phyloP scores from a whole-genome alignment of 257 asterid genomes.

The Mentha longifolia region DNA sequence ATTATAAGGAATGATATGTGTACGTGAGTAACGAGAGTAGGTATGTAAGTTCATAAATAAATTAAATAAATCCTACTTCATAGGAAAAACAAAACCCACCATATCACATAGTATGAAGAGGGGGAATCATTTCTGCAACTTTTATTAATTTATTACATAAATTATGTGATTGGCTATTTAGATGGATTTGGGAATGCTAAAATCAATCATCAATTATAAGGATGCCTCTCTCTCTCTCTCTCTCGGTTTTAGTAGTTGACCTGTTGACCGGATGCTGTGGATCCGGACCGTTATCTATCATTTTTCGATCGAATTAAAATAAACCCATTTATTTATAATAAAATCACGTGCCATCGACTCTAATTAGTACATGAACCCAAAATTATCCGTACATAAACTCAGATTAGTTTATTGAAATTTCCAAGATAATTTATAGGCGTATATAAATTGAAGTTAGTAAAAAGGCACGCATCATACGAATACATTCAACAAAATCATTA shows the following conservation, averaged over 20 bases:
- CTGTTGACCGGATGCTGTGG: background rate
- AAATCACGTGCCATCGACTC: background rate
- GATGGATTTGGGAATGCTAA: constrained; percentile 44
- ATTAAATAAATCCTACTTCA: background rate
- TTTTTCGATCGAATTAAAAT: background rate
- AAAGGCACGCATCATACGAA: no score
- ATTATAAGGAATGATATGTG: no score
- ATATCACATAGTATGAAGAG: constrained; percentile 18
- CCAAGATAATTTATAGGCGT: no score
- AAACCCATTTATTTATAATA: background rate
- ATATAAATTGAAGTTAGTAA: no score
- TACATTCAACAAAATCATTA: no score
- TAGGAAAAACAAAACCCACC: background rate
- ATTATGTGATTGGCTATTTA: constrained; percentile 34
- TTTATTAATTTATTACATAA: constrained; percentile 21
- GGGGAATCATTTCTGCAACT: constrained; percentile 38
- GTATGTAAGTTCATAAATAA: no score
- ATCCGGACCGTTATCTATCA: constrained; percentile 30
- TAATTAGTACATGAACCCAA: background rate
- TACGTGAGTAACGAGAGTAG: no score
- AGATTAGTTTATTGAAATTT: no score
- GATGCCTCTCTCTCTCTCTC: constrained; percentile 18
- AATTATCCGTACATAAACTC: background rate
- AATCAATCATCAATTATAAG: constrained; percentile 45
- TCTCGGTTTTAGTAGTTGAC: constrained; percentile 23